phyloP scores from a whole-genome alignment of 73 alveolate species.

The Paramecium pentaurelia region DNA sequence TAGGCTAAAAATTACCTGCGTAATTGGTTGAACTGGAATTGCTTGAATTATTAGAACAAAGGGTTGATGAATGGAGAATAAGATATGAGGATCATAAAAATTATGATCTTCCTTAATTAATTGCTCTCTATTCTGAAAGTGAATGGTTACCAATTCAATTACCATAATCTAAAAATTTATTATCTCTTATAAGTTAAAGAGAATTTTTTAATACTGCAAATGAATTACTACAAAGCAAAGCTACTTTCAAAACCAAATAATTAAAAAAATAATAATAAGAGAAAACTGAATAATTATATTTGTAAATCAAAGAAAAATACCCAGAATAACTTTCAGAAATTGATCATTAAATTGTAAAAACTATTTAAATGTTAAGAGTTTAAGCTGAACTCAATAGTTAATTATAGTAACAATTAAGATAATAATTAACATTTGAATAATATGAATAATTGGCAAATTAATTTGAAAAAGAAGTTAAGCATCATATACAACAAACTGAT shows the following conservation, averaged over 20 bases:
- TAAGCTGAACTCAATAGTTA: not conserved
- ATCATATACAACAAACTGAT: not conserved
- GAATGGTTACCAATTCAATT: constrained; percentile 28
- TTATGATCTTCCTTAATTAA: not conserved
- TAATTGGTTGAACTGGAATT: constrained; percentile 5
- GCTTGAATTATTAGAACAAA: not conserved
- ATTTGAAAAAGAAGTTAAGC: not conserved
- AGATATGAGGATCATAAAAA: not conserved
- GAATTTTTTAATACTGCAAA: constrained; percentile 4
- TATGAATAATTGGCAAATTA: not conserved
- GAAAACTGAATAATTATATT: constrained; percentile 35
- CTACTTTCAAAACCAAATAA: not conserved
- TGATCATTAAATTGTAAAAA: not conserved
- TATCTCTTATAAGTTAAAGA: not conserved
- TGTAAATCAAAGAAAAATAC: not conserved
- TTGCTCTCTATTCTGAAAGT: not conserved
- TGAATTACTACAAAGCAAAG: not conserved
- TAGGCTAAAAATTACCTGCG: not conserved
- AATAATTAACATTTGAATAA: not conserved
- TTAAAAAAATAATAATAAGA: not conserved
- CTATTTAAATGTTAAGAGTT: not conserved
- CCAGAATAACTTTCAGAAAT: not conserved
- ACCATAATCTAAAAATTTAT: not conserved
- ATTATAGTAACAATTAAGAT: not conserved
- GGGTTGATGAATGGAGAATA: not conserved